Conservation (phyloP, 495 filamentous ascomycete species). For the Thermothielavioides terrestris region DNA sequence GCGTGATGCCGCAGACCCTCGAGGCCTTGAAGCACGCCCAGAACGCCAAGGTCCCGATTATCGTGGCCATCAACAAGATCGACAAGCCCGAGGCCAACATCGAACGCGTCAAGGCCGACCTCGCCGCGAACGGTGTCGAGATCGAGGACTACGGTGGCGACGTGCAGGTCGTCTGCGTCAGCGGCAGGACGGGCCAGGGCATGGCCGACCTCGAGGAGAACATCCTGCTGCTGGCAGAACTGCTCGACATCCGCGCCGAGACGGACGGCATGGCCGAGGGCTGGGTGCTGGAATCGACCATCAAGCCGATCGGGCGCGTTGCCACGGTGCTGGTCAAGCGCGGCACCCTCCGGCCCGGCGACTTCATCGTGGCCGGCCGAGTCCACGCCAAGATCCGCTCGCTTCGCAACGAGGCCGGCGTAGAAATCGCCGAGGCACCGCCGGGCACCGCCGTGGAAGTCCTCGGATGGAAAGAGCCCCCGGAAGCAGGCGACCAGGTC, state of each 20-base stretch:
- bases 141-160: conserved; percentile 95
- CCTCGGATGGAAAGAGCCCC: conserved; percentile 88
- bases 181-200: conserved; percentile 87
- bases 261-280: conserved; percentile 71
- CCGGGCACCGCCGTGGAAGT: conserved; percentile 89
- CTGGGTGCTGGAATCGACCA: conserved; percentile 89
- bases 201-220: conserved; percentile 91
- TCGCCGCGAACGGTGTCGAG: conserved; percentile 75
- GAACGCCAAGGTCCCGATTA: conserved; percentile 84
- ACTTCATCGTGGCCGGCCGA: conserved; percentile 78
- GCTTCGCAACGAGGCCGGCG: conserved; percentile 77
- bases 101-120: conserved; percentile 78
- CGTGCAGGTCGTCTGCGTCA: conserved; percentile 81
- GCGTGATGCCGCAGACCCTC: conserved; percentile 93
- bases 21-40: conserved; percentile 95
- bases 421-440: conserved; percentile 59
- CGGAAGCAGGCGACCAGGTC: conserved; percentile 79
- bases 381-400: conserved; percentile 77
- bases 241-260: conserved; percentile 84
- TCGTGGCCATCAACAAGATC: conserved; percentile 97
- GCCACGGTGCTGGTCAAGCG: conserved; percentile 83
- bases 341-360: conserved; percentile 73
- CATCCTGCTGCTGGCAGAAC: conserved; percentile 70
- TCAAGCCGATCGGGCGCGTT: conserved; percentile 76
- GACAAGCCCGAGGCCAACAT: conserved; percentile 76